Base-by-base conservation (phyloP, 345 rosid genomes). In the Mallotus nudiflorus region DNA sequence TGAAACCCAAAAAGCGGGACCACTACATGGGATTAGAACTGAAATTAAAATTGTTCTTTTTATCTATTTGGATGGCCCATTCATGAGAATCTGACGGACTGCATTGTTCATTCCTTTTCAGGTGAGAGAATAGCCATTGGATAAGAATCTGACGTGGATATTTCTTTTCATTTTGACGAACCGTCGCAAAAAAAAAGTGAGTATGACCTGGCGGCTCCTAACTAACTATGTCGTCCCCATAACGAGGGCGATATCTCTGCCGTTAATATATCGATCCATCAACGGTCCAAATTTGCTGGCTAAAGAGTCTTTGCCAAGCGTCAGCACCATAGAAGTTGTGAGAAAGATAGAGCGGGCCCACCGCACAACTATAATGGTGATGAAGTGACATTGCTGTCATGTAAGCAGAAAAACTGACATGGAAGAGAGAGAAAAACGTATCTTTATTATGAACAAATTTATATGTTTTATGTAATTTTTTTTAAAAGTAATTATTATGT, bases 101-200 rank as follows among this genome's bases (percentile, higher is more conserved):
- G 15, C 19, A 61, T 37, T 60, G 19, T 10, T 42, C 13, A 51
- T 20, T 25, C 0, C 11, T 50, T 6, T 3, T 20, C n/a, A 7
- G 14, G 35, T 48, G 44, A 16, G 6, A 0, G 4, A n/a, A 13
- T 24, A 8, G 19, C 73, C 80, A 73, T 72, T n/a, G 54, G 82
- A 78, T 75, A 9, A 6, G 52, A 55, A 75, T 78, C 78, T 69
- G 19, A 81, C 84, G 66, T 81, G 81, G 78, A 44, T 48, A 46
- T 19, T 1, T 14, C 48, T 6, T 33, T 6, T 33, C 50, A 12
- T 54, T 57, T 51, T 9, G 54, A 24, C 22, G 27, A 27, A 50
- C 45, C 37, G 6, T 33, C 28, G 6, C 1, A 8, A 72, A 73
- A 61, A 67, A 72, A 73, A 61, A 67, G 66, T 3, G 24, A 44